These are phyloP conservation scores for Gastrolobium villosum DNA, from an alignment of 306 rosid species.

Conservation along the genomic window DNA sequence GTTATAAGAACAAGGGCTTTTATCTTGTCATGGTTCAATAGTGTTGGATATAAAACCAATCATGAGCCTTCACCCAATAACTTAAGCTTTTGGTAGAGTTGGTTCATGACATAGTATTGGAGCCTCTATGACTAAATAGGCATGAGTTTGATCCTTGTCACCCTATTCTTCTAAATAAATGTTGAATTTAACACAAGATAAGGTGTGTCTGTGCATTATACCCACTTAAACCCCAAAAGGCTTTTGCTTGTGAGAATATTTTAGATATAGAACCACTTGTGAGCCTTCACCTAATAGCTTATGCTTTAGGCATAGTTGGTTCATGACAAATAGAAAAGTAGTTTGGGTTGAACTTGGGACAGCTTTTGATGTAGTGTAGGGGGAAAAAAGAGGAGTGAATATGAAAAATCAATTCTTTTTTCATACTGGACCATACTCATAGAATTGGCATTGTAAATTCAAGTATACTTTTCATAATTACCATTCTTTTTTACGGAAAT, in stretches of 20 bases:
- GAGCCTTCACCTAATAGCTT: background rate
- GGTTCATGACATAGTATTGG: background rate
- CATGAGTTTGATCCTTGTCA: background rate
- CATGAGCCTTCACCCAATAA: too few relatives aligned
- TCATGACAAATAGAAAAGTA: background rate
- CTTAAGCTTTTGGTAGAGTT: background rate
- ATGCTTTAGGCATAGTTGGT: too few relatives aligned
- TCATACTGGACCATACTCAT: background rate
- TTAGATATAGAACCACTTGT: background rate
- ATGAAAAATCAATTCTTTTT: background rate
- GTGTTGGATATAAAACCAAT: background rate
- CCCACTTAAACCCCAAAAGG: background rate
- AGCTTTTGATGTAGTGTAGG: background rate
- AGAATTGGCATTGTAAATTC: background rate
- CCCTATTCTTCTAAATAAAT: background rate
- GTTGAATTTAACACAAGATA: background rate
- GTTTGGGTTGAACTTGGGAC: background rate
- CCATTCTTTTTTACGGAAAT: slow-evolving; percentile 15
- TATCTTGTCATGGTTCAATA: background rate
- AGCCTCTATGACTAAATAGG: background rate
- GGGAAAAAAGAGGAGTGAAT: background rate
- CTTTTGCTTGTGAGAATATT: too few relatives aligned
- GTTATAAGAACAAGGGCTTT: background rate
- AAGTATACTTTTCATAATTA: slow-evolving; percentile 22
- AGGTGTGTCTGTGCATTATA: background rate